Percentiles rank a stretch among this genome's conserved stretches.
Conservation (phyloP, 2,329 filamentous ascomycete species). For the Fusarium bactridioides region DNA sequence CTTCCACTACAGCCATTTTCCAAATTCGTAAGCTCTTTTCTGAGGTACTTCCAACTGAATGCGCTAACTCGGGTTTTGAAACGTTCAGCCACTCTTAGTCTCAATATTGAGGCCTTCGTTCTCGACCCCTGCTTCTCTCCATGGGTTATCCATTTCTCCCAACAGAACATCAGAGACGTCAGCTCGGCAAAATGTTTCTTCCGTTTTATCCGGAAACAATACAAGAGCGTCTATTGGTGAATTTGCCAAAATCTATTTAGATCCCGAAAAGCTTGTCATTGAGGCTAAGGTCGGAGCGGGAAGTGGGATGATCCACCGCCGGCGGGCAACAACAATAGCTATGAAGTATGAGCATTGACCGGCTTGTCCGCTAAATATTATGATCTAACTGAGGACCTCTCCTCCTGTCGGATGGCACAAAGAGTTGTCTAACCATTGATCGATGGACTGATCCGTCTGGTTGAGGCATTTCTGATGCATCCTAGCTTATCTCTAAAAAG, state of each 20-base stretch:
- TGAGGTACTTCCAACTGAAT: accelerated
- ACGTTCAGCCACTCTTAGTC: background rate
- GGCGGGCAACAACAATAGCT: too few relatives aligned
- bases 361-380: too few relatives aligned
- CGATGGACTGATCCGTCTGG: accelerated
- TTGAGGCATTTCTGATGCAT: background rate
- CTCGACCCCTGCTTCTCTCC: background rate
- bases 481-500: background rate
- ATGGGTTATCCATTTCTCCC: background rate
- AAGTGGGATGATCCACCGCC: background rate
- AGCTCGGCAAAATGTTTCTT: background rate
- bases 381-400: background rate
- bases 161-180: too few relatives aligned
- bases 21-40: background rate
- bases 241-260: background rate
- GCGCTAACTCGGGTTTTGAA: background rate
- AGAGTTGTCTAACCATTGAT: background rate
- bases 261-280: background rate
- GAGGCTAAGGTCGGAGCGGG: background rate
- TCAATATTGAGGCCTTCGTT: background rate
- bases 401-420: background rate
- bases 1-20: accelerated
- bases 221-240: background rate
- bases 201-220: background rate
- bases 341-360: background rate